Base-by-base conservation (phyloP, 192 early-diverging fungal genomes). In the Diversispora epigaea region DNA sequence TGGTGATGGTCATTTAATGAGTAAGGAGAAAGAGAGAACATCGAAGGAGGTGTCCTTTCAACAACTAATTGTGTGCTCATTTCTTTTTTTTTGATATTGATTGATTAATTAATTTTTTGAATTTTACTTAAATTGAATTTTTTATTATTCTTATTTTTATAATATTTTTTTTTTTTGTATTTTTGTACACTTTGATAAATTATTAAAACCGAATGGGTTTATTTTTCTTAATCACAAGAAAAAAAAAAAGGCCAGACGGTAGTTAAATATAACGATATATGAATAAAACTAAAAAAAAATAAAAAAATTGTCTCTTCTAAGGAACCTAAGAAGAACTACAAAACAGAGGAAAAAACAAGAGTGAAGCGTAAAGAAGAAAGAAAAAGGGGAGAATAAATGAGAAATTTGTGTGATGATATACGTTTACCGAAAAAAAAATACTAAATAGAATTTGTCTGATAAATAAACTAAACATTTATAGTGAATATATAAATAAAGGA, bases 301-400 rank as follows among this genome's bases (percentile, higher is more conserved):
- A 52, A 15, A 52, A 52, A 52, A 52, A 7, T 52, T 15, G 11
- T 52, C 50, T 52, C 50, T 8, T 52, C 17, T 52, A 52, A 52
- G 17, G 17, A 2, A 32, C 25, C 50, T 15, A 52, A 52, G 58
- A 5, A 10, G 17, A 73, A 44, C 2, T 19, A 55, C 8, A 19
- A 46, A 70, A 44, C 10, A 68, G 55, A 50, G 22, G 9, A 10
- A 69, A 52, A 63, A 46, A 39, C 4, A 71, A 71, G 11, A 56
- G 8, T 9, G 57, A 0, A 58, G 41, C 49, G 67, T 66, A 78
- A 12, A 47, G 67, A 8, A 22, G 10, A 58, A 49, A 57, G 44
- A 14, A 60, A 39, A 0, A n/a, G 52, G 32, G 62, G 40, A 63
- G 21, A 21, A 21, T 14, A 63, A n/a, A 63, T 11, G 11, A 14